A percentile compares a stretch with the other conserved stretches of the same genome.
Evolutionary conservation across 345 rosid species (phyloP).

Genomic region (Gossypium sturtianum): DNA sequence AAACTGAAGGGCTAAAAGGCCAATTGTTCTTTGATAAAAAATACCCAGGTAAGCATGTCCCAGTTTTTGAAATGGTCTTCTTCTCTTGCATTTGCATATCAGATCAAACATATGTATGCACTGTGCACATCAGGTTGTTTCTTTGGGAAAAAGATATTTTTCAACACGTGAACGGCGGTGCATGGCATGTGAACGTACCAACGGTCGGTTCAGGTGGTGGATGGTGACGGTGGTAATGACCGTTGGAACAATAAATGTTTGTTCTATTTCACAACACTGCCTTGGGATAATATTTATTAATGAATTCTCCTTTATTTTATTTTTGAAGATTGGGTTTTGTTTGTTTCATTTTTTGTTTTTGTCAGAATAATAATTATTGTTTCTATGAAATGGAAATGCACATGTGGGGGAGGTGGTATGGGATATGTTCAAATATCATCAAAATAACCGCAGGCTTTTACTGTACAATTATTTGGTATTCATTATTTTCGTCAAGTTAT

Average conservation of each 20-base stretch:
- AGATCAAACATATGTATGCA: not conserved
- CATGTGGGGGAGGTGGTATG: not conserved
- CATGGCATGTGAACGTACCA: conserved; percentile 18
- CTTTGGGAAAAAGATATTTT: not conserved
- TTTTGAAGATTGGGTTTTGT: not conserved
- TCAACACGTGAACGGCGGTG: conserved; percentile 27
- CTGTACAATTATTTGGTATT: conserved; percentile 1
- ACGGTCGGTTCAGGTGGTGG: conserved; percentile 26
- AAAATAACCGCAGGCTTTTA: not conserved
- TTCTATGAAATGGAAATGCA: not conserved
- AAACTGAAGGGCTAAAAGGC: conserved; percentile 5
- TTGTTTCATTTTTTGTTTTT: not conserved
- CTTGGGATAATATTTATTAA: not conserved
- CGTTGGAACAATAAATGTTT: conserved; percentile 34
- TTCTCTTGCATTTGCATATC: not conserved
- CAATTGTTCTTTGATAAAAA: conserved; percentile 14
- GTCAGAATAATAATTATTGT: conserved; percentile 16
- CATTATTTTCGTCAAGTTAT: not conserved
- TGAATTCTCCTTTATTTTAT: not conserved
- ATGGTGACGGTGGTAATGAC: conserved; percentile 20
- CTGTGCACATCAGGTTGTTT: conserved; percentile 1
- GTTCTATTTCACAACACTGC: not conserved
- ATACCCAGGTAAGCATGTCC: not conserved
- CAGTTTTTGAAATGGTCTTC: not conserved
- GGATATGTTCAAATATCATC: too few species aligned